These are phyloP conservation scores for Myochromella boudieri DNA, from an alignment of 768 basidiomycete species.

Conservation along the genomic window DNA sequence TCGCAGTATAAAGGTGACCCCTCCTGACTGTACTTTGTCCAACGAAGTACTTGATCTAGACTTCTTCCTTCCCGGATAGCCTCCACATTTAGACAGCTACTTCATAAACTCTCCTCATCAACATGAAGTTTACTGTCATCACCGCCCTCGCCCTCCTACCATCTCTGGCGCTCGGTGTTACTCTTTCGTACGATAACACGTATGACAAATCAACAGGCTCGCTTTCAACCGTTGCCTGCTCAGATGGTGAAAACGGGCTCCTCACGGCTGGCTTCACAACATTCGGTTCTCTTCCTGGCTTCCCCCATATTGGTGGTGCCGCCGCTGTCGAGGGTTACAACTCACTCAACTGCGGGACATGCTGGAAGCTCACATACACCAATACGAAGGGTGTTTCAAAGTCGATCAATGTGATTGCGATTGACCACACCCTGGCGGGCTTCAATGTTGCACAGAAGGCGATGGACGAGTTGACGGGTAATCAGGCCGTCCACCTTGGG, in stretches of 20 bases:
- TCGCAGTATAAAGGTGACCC: background rate
- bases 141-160: constrained; percentile 15
- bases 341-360: constrained; percentile 49
- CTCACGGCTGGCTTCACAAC: constrained; percentile 36
- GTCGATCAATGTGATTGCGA: constrained; percentile 42
- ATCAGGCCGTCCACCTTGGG: constrained; percentile 26
- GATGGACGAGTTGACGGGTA: constrained; percentile 34
- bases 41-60: background rate
- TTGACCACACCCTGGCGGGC: constrained; percentile 35
- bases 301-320: constrained; percentile 54
- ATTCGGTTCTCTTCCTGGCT: constrained; percentile 46
- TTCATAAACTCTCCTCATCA: background rate
- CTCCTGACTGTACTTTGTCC: background rate
- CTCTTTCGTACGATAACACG: constrained; percentile 33
- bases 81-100: background rate
- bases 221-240: constrained; percentile 44
- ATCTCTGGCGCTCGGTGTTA: constrained; percentile 9
- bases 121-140: constrained; percentile 16
- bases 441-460: constrained; percentile 26
- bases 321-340: constrained; percentile 42
- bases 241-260: constrained; percentile 45
- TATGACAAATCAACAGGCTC: constrained; percentile 39
- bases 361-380: constrained; percentile 52
- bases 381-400: constrained; percentile 18
- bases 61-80: background rate